Evolutionary conservation across 495 filamentous ascomycete genomes (phyloP).

Genomic region (Penicillium coffeae): DNA sequence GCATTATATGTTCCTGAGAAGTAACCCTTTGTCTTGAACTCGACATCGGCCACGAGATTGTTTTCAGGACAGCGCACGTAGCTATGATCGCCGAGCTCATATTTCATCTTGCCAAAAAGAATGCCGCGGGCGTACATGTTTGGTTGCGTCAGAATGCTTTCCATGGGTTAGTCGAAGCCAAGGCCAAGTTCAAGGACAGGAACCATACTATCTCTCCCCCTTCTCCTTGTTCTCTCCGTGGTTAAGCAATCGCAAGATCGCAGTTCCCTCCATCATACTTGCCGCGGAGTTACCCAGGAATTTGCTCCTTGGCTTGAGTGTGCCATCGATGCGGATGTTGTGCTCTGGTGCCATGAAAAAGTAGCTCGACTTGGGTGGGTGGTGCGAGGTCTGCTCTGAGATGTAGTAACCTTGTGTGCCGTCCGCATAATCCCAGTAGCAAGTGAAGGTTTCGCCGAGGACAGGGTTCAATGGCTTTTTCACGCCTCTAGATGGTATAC

Average conservation of each 20-base stretch:
- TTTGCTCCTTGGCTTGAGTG: constrained; percentile 91
- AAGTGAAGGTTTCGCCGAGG: constrained; percentile 90
- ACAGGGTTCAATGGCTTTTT: constrained; percentile 99
- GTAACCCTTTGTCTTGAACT: constrained; percentile 99
- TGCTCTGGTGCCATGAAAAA: constrained; percentile 98
- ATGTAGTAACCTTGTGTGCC: constrained; percentile 89
- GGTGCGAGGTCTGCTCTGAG: constrained; percentile 92
- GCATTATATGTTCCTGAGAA: constrained; percentile 95
- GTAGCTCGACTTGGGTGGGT: constrained; percentile 97
- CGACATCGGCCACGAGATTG: constrained; percentile 83
- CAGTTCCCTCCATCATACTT: constrained; percentile 96
- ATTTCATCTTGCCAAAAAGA: constrained; percentile 99
- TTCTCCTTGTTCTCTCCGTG: constrained; percentile 56
- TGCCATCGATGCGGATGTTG: constrained; percentile 91
- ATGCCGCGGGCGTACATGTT: constrained; percentile 99
- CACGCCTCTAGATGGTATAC: constrained; percentile 62
- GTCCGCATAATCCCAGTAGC: constrained; percentile 92
- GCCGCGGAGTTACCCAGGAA: constrained; percentile 97
- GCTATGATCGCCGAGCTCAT: constrained; percentile 96
- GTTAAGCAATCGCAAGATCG: constrained; percentile 80
- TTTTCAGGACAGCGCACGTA: constrained; percentile 89
- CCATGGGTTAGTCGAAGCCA: constrained; percentile 7
- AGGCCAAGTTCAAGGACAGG: not conserved
- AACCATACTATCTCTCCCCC: constrained; percentile 82
- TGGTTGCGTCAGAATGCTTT: constrained; percentile 84